Conservation (phyloP, 768 basidiomycete genomes). For the Podaxis pistillaris region DNA sequence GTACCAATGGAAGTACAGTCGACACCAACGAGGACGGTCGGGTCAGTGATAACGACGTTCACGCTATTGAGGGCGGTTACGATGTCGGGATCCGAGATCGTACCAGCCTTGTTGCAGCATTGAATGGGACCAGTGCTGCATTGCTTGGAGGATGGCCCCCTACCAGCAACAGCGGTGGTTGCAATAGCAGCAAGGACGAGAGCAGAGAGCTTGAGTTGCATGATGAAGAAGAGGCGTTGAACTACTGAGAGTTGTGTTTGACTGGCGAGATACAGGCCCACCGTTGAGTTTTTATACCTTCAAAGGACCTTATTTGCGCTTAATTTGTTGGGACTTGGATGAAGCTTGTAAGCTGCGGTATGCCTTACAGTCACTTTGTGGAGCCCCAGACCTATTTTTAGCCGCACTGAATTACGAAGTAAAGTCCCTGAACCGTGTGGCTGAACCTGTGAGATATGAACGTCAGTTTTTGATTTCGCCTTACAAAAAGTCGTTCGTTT, state of each 20-base stretch:
- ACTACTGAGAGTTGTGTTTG: background rate
- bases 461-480: too few species aligned
- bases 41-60: slow-evolving; percentile 17
- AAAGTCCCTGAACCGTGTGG: too few species aligned
- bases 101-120: slow-evolving; percentile 3
- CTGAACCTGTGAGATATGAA: too few species aligned
- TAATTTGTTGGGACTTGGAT: too few species aligned
- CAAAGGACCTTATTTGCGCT: background rate
- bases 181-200: background rate
- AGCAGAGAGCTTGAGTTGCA: slow-evolving; percentile 5
- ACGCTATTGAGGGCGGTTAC: background rate
- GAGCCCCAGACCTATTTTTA: background rate
- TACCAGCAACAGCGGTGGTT: background rate
- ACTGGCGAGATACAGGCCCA: background rate
- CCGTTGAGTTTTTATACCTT: background rate
- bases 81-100: background rate
- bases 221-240: background rate
- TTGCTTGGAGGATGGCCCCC: background rate
- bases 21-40: slow-evolving; percentile 26
- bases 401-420: too few species aligned
- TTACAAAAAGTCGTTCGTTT: too few species aligned
- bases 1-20: slow-evolving; percentile 27
- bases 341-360: background rate
- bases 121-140: slow-evolving; percentile 3
- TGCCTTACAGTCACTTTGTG: background rate